phyloP scores from a whole-genome alignment of 169 alveolate genomes.

The Cryptosporidium meleagridis region DNA sequence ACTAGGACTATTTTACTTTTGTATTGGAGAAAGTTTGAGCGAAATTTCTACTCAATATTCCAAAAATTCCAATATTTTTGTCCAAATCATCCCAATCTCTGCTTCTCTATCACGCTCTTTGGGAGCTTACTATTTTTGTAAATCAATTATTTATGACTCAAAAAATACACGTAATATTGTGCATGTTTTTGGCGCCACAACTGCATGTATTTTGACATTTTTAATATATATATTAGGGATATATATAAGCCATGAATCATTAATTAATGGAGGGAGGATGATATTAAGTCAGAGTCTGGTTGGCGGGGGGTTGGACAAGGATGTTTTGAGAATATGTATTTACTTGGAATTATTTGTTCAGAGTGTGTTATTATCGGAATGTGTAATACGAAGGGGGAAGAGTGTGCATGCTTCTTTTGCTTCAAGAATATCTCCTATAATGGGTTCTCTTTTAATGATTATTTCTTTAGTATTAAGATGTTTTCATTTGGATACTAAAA shows the following conservation, averaged over 20 bases:
- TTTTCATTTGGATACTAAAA: constrained; percentile 4
- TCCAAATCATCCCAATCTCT: constrained; percentile 7
- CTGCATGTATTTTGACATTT: background rate
- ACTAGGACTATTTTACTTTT: constrained; percentile 5
- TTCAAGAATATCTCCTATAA: constrained; percentile 40
- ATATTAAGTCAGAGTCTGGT: background rate
- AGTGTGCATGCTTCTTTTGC: constrained; percentile 35
- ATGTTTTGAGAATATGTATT: background rate
- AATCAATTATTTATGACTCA: constrained; percentile 13
- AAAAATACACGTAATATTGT: background rate
- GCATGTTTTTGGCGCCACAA: background rate
- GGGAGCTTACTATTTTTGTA: background rate
- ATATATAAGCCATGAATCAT: background rate
- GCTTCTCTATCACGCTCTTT: constrained; percentile 49
- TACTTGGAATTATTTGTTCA: constrained; percentile 14
- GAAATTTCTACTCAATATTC: constrained; percentile 43
- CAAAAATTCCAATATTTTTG: background rate
- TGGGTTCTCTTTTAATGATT: constrained; percentile 35
- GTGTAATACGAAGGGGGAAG: constrained; percentile 4
- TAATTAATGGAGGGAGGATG: background rate
- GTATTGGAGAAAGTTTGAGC: constrained; percentile 38
- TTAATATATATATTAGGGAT: background rate
- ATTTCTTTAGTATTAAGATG: constrained; percentile 28
- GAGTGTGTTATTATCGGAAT: background rate
- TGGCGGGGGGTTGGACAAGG: background rate